These are phyloP conservation scores for Dothiorella sarmentorum DNA, from an alignment of 2,329 filamentous ascomycete species.

Conservation along the genomic window DNA sequence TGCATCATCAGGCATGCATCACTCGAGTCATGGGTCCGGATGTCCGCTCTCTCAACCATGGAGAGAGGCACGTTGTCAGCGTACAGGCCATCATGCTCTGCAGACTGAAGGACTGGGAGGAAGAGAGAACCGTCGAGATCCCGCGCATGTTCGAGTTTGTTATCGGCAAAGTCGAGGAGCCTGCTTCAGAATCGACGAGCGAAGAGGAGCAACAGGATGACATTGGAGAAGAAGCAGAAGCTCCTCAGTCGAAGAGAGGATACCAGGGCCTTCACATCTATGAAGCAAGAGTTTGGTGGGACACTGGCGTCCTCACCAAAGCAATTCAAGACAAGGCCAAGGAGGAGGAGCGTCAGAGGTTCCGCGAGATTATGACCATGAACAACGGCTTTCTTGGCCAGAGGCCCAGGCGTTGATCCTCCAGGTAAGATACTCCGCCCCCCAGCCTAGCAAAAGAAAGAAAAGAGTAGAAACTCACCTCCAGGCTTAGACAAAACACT, in stretches of 20 bases:
- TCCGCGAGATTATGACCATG: slow-evolving; percentile 3
- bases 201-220: background rate
- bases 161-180: slow-evolving; percentile 3
- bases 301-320: slow-evolving; percentile 2
- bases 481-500: background rate
- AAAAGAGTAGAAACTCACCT: too few relatives aligned
- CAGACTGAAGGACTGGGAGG: slow-evolving; percentile 11
- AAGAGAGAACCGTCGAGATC: slow-evolving; percentile 12
- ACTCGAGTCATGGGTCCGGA: slow-evolving; percentile 1
- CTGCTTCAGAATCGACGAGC: background rate
- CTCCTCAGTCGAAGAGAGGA: background rate
- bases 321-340: slow-evolving; percentile 6
- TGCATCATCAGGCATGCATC: slow-evolving; percentile 12
- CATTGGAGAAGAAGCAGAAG: background rate
- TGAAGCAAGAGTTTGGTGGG: slow-evolving; percentile 14
- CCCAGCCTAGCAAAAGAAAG: too few relatives aligned
- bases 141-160: slow-evolving; percentile 13
- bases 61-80: slow-evolving; percentile 3
- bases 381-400: slow-evolving; percentile 17
- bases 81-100: slow-evolving; percentile 12
- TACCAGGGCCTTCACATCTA: slow-evolving; percentile 17
- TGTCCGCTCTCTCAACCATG: background rate
- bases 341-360: slow-evolving; percentile 10
- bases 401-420: background rate
- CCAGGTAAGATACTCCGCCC: too few relatives aligned